Conservation (phyloP, 176 grass and related monocot genomes). For the Raddia guianensis region DNA sequence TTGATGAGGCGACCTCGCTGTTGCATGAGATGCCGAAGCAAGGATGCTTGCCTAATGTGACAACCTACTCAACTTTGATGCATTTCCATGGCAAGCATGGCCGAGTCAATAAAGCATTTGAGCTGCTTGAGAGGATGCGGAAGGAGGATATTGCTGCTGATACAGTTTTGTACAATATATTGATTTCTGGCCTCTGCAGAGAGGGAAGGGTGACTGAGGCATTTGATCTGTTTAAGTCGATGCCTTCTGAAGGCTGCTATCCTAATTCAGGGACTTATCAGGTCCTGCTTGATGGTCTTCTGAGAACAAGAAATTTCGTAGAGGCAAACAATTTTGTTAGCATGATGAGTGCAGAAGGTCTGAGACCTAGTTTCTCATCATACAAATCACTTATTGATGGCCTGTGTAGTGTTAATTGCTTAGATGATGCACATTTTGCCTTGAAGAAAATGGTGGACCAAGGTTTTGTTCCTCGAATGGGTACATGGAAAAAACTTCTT, state of each 20-base stretch:
- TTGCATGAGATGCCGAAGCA: conserved; percentile 87
- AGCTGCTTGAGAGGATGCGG: conserved; percentile 62
- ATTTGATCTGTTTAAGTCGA: conserved; percentile 59
- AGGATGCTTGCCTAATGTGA: conserved; percentile 62
- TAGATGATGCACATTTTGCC: conserved; percentile 60
- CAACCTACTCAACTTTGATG: conserved; percentile 77
- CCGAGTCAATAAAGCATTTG: conserved; percentile 61
- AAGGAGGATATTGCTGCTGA: conserved; percentile 55
- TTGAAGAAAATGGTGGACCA: conserved; percentile 80
- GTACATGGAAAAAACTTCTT: conserved; percentile 75
- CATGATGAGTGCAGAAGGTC: conserved; percentile 61
- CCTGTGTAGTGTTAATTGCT: conserved; percentile 61
- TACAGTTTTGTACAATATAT: conserved; percentile 77
- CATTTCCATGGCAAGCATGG: conserved; percentile 58
- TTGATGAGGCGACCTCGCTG: conserved; percentile 62
- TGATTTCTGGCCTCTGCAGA: conserved; percentile 80
- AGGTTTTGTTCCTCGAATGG: conserved; percentile 75
- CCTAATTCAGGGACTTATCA: conserved; percentile 91
- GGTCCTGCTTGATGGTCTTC: conserved; percentile 74
- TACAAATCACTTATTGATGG: conserved; percentile 81
- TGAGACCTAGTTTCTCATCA: conserved; percentile 69
- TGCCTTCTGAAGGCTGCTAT: conserved; percentile 56
- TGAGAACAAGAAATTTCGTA: conserved; percentile 50
- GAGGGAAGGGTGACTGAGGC: conserved; percentile 54
- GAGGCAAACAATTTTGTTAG: conserved; percentile 63